Evolutionary conservation across 192 early-diverging fungal genomes (phyloP), one percentile per base, ranked within the genome.

Genomic region (Spizellomyces sp.): DNA sequence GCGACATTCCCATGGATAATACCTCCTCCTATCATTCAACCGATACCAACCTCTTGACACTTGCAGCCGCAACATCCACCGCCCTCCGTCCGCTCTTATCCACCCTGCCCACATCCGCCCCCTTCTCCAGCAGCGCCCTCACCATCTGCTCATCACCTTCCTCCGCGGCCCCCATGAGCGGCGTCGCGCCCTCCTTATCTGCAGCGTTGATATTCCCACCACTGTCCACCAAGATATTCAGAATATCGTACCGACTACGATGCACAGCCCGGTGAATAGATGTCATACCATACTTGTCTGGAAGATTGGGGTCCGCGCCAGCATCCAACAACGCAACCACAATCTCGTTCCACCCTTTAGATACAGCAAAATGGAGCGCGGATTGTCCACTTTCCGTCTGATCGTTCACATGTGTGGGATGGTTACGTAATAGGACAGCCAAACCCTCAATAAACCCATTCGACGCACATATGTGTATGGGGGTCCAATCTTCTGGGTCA

Each of bases 351-450:
- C 50, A 41, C 43, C 65, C 62, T 66, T 80, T 80, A 48, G 74
- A 76, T n/a, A 78, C 82, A 0, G 77, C 75, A 69, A 80, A 83
- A 65, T 78, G 79, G 21, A 83, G 61, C 17, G 82, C 73, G 0
- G 73, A 70, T 22, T 74, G 73, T 19, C 64, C 62, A 43, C 47
- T 83, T 19, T 67, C 71, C 21, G 69, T 83, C 27, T 41, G 50
- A 9, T 47, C 22, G 47, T 82, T 79, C 50, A 54, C 12, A 36
- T 36, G 27, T 36, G 27, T 54, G 50, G 50, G 50, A 54, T 54
- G 50, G 2, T 36, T 3, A 36, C 12, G 50, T 54, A 54, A 4
- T 54, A 54, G 14, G 12, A 19, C 12, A 54, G 50, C 50, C 12
- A 54, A 12, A 0, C 50, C 50, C 17, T 54, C 50, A 19, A n/a